phyloP scores from a whole-genome alignment of 2,329 filamentous ascomycete genomes.

The Penicillium sp. region DNA sequence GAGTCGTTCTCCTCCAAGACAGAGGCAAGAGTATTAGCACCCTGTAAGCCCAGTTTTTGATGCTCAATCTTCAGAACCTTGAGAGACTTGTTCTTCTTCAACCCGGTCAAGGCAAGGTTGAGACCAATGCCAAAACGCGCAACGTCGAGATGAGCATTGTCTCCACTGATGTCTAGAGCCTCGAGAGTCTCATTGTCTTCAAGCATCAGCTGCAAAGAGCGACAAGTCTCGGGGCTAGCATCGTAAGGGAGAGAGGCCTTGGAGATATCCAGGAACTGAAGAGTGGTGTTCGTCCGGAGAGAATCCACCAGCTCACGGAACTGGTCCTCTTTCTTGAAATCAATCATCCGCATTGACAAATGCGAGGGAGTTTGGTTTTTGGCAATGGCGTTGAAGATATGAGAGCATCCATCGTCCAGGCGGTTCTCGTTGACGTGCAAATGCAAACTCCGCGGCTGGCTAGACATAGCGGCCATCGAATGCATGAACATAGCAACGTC shows the following conservation, averaged over 20 bases:
- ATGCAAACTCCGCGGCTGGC: conserved; percentile 60
- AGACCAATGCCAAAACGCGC: conserved; percentile 69
- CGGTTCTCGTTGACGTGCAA: conserved; percentile 67
- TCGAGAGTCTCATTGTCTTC: conserved; percentile 67
- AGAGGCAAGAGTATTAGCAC: conserved; percentile 68
- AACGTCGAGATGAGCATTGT: conserved; percentile 70
- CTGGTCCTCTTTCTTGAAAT: conserved; percentile 66
- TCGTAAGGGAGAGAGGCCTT: conserved; percentile 70
- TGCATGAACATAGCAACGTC: conserved; percentile 67
- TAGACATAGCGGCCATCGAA: conserved; percentile 58
- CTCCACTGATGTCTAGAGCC: conserved; percentile 70
- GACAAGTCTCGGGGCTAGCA: conserved; percentile 67
- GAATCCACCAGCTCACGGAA: conserved; percentile 66
- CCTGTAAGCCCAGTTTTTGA: conserved; percentile 69
- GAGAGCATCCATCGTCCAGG: conserved; percentile 45
- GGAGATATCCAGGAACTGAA: conserved; percentile 68
- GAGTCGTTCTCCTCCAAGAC: conserved; percentile 66
- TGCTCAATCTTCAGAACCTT: conserved; percentile 66
- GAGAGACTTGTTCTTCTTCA: conserved; percentile 65
- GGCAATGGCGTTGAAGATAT: conserved; percentile 47
- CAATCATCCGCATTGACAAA: conserved; percentile 67
- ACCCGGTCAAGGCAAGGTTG: conserved; percentile 64
- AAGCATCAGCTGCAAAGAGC: conserved; percentile 64
- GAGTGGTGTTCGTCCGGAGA: conserved; percentile 62
- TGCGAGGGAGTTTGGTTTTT: conserved; percentile 62